A percentile compares a stretch with the other conserved stretches of the same genome.
phyloP scores from a whole-genome alignment of 2,329 filamentous ascomycete species.

The Pyrenochaeta sp. region DNA sequence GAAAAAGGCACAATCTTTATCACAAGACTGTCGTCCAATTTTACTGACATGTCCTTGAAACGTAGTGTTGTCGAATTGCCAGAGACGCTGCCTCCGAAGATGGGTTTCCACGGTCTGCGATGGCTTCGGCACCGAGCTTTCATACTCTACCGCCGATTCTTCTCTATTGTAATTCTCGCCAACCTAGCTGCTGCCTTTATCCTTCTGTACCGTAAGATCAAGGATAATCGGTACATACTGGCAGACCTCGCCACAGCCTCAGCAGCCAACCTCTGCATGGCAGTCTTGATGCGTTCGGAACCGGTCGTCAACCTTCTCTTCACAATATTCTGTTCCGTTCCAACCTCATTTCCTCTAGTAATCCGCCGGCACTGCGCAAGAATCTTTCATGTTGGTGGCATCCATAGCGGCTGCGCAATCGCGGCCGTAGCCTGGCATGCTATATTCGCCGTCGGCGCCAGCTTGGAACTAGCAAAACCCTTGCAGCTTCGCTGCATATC shows the following conservation, averaged over 20 bases:
- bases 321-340: constrained; percentile 45
- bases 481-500: constrained; percentile 21
- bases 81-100: constrained; percentile 32
- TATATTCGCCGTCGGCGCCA: constrained; percentile 51
- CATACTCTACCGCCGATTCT: constrained; percentile 44
- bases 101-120: constrained; percentile 33
- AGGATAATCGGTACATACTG: constrained; percentile 29
- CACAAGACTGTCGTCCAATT: constrained; percentile 17
- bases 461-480: constrained; percentile 41
- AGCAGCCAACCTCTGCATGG: constrained; percentile 46
- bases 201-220: constrained; percentile 33
- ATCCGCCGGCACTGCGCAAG: constrained; percentile 45
- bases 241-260: constrained; percentile 46
- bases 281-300: constrained; percentile 47
- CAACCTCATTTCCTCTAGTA: constrained; percentile 37
- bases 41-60: constrained; percentile 9
- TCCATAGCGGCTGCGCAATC: constrained; percentile 48
- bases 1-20: constrained; percentile 17
- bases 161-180: constrained; percentile 36
- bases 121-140: constrained; percentile 45
- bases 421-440: constrained; percentile 55
- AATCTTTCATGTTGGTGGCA: constrained; percentile 49
- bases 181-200: constrained; percentile 39
- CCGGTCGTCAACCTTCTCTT: constrained; percentile 50
- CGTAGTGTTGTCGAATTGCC: constrained; percentile 25